phyloP scores from a whole-genome alignment of 108 stramenopile species.

The Seminavis robusta region DNA sequence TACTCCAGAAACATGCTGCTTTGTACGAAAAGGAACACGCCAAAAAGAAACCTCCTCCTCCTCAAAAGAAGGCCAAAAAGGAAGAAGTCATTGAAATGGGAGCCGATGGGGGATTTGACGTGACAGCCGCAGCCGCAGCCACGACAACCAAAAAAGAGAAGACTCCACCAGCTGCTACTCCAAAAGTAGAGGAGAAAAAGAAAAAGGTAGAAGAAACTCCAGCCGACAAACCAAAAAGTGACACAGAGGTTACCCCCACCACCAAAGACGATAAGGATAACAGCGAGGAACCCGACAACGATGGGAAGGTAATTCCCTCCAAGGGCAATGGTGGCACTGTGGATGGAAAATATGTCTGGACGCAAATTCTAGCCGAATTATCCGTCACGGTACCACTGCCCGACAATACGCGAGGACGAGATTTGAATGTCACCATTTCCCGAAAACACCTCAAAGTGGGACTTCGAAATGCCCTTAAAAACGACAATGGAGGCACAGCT shows the following conservation, averaged over 20 bases:
- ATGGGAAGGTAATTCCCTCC: slow-evolving; percentile 71
- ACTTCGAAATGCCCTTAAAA: no score
- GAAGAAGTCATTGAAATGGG: slow-evolving; percentile 76
- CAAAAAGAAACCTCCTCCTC: slow-evolving; percentile 23
- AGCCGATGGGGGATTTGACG: slow-evolving; percentile 66
- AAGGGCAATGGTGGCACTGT: slow-evolving; percentile 94
- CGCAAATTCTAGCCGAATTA: slow-evolving; percentile 95
- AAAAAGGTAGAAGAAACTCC: background rate
- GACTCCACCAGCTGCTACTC: slow-evolving; percentile 1
- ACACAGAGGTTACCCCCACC: background rate
- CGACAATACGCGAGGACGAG: slow-evolving; percentile 78
- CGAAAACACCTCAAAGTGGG: slow-evolving; percentile 83
- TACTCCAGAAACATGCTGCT: slow-evolving; percentile 68
- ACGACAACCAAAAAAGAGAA: slow-evolving; percentile 5
- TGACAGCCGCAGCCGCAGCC: slow-evolving; percentile 17
- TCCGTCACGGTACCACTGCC: slow-evolving; percentile 86
- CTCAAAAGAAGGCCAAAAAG: slow-evolving; percentile 15
- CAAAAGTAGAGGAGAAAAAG: slow-evolving; percentile 6
- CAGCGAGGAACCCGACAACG: slow-evolving; percentile 27
- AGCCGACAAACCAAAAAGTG: background rate
- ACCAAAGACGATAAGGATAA: slow-evolving; percentile 3
- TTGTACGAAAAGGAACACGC: slow-evolving; percentile 39
- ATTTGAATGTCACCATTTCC: slow-evolving; percentile 80
- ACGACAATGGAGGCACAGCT: background rate
- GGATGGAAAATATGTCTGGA: slow-evolving; percentile 93